Evolutionary conservation across 78 protist genomes (phyloP).

Genomic region (Creolimax fragrantissima): DNA sequence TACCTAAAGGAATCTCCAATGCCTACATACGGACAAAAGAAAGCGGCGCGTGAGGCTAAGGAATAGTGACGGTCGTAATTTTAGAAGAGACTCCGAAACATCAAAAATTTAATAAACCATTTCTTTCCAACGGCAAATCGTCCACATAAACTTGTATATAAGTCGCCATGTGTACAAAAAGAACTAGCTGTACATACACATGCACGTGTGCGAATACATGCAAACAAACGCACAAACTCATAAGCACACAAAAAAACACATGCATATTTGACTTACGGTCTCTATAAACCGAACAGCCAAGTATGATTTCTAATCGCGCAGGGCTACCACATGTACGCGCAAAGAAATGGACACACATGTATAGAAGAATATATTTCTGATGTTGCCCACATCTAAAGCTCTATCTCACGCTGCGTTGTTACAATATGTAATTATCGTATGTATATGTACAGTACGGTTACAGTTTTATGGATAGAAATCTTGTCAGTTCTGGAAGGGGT

Average conservation of each 20-base stretch:
- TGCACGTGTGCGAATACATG: background rate
- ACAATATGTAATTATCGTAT: background rate
- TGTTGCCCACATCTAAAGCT: too few species aligned
- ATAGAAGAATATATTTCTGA: too few species aligned
- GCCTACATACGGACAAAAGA: too few species aligned
- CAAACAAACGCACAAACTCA: background rate
- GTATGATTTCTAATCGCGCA: background rate
- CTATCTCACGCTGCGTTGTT: too few species aligned
- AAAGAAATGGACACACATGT: background rate
- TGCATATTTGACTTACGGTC: background rate
- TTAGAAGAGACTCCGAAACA: too few species aligned
- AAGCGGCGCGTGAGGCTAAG: too few species aligned
- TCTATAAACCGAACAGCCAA: background rate
- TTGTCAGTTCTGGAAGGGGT: background rate
- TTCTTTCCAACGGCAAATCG: too few species aligned
- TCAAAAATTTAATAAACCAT: too few species aligned
- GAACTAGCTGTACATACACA: background rate
- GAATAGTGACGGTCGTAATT: too few species aligned
- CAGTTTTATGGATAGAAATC: background rate
- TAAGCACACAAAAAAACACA: background rate
- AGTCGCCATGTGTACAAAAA: too few species aligned
- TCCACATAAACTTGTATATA: too few species aligned
- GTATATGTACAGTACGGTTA: background rate
- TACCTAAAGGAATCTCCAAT: too few species aligned
- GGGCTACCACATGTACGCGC: background rate